Conservation (phyloP, 139 green algal genomes). For the Bryopsis sp. region DNA sequence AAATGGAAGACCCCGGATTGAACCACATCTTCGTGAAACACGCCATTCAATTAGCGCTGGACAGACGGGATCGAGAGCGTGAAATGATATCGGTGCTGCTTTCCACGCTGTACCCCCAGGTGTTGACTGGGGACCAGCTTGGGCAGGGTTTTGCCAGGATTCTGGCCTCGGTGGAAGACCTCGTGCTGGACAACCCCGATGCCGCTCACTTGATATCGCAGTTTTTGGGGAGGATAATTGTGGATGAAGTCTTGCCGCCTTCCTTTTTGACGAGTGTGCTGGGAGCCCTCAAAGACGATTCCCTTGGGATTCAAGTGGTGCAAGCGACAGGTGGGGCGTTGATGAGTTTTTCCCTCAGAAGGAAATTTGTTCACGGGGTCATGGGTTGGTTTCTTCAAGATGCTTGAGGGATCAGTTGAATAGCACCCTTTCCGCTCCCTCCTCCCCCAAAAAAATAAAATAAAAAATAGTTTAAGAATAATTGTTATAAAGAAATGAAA, state of each 20-base stretch:
- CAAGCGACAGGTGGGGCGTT: slow-evolving; percentile 37
- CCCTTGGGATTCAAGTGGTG: slow-evolving; percentile 54
- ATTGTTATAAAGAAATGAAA: too few species aligned
- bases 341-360: too few species aligned
- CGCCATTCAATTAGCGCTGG: slow-evolving; percentile 63
- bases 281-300: slow-evolving; percentile 38
- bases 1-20: slow-evolving; percentile 74
- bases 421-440: too few species aligned
- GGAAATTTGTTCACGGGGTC: too few species aligned
- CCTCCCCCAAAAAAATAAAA: too few species aligned
- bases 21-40: slow-evolving; percentile 88
- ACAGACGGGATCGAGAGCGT: slow-evolving; percentile 71
- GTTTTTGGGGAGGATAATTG: slow-evolving; percentile 75
- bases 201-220: slow-evolving; percentile 61
- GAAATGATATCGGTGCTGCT: slow-evolving; percentile 75
- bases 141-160: slow-evolving; percentile 58
- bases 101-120: slow-evolving; percentile 47
- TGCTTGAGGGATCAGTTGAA: too few species aligned
- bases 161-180: slow-evolving; percentile 62
- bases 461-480: background rate
- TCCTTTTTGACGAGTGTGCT: slow-evolving; percentile 68
- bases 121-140: slow-evolving; percentile 37
- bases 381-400: too few species aligned
- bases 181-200: slow-evolving; percentile 81
- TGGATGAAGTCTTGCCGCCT: slow-evolving; percentile 90